Conservation (phyloP, 2,329 filamentous ascomycete species). For the Botrytis tulipae region DNA sequence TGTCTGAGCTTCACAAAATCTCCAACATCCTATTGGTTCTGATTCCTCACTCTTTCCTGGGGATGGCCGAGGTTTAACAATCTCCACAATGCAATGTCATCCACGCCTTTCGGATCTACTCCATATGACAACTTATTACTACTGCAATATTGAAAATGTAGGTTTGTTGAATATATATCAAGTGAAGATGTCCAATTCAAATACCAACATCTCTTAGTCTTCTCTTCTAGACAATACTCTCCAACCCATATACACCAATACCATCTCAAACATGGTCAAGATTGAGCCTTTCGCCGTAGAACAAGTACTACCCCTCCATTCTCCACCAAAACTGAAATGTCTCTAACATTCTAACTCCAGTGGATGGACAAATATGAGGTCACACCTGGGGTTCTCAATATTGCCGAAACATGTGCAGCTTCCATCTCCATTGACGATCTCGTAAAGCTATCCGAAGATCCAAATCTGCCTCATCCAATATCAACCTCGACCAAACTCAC, state of each 20-base stretch:
- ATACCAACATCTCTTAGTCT: constrained; percentile 21
- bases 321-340: constrained; percentile 10
- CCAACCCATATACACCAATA: too few species aligned
- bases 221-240: constrained; percentile 7
- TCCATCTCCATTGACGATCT: constrained; percentile 72
- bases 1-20: background rate
- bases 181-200: constrained; percentile 11
- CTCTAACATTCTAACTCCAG: constrained; percentile 36
- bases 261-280: constrained; percentile 49
- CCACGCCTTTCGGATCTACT: background rate
- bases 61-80: background rate
- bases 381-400: constrained; percentile 60
- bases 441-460: constrained; percentile 55
- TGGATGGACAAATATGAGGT: constrained; percentile 64
- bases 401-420: constrained; percentile 76
- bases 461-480: constrained; percentile 44
- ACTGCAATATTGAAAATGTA: constrained; percentile 4
- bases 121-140: background rate
- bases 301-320: constrained; percentile 43
- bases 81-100: background rate
- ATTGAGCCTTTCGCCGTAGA: constrained; percentile 69
- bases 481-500: constrained; percentile 59
- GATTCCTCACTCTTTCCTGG: background rate
- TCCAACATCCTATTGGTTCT: background rate
- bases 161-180: constrained; percentile 23